phyloP scores from a whole-genome alignment of 2,329 filamentous ascomycete species.

The Delphinella strobiligena region DNA sequence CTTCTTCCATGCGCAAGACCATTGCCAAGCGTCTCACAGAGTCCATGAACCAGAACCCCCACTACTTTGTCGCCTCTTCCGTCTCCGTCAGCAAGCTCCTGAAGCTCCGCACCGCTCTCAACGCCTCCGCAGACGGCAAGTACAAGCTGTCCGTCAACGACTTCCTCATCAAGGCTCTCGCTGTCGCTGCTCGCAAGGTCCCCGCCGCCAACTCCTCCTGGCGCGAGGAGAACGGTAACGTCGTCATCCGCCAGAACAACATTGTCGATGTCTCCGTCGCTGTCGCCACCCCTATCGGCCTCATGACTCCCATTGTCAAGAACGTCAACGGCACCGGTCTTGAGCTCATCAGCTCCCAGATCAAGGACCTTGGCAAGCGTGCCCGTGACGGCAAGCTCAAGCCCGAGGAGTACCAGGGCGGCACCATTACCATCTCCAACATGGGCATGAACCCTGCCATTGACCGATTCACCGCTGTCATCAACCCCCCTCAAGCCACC shows the following conservation, averaged over 20 bases:
- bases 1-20: conserved; percentile 92
- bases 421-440: conserved; percentile 98
- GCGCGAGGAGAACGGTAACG: conserved; percentile 62
- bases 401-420: conserved; percentile 98
- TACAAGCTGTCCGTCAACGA: conserved; percentile 99
- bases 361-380: conserved; percentile 96
- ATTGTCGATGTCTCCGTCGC: conserved; percentile 91
- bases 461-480: conserved; percentile 94
- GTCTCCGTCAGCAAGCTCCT: conserved; percentile 91
- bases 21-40: conserved; percentile 85
- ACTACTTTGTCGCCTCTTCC: conserved; percentile 90
- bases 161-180: conserved; percentile 95
- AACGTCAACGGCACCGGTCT: conserved; percentile 79
- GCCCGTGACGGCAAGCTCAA: conserved; percentile 96
- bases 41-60: conserved; percentile 86
- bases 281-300: conserved; percentile 80
- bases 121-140: conserved; percentile 75
- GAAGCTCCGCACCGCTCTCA: conserved; percentile 90
- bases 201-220: conserved; percentile 93
- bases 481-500: conserved; percentile 94
- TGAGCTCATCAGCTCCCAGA: conserved; percentile 70
- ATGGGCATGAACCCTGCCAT: conserved; percentile 99
- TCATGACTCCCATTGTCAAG: conserved; percentile 96
- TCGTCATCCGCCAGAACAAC: conserved; percentile 82
- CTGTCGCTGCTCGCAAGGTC: conserved; percentile 80